These are phyloP conservation scores for Stachybotrys chlorohalonatus DNA, from an alignment of 2,329 filamentous ascomycete genomes.

Conservation along the genomic window DNA sequence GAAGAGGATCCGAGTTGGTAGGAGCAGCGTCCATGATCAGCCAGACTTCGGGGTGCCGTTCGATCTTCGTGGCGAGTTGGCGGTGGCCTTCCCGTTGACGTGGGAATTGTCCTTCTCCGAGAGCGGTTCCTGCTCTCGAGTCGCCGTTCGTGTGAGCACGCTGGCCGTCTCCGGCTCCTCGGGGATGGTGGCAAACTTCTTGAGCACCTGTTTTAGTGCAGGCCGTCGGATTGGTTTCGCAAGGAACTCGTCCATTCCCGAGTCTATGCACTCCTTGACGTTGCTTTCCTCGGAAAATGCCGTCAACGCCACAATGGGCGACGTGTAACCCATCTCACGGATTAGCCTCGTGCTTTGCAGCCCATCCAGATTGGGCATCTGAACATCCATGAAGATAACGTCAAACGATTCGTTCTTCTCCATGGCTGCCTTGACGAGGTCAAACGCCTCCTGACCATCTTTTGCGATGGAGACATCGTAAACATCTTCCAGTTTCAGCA, in stretches of 20 bases:
- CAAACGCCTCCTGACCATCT: slow-evolving; percentile 79
- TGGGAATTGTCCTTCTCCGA: background rate
- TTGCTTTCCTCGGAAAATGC: slow-evolving; percentile 89
- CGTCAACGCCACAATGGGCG: slow-evolving; percentile 83
- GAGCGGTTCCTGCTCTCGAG: background rate
- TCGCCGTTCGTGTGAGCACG: background rate
- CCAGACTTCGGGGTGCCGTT: background rate
- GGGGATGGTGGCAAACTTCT: slow-evolving; percentile 72
- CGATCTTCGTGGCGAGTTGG: background rate
- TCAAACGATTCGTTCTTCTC: slow-evolving; percentile 64
- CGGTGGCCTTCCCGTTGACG: background rate
- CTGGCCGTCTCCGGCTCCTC: slow-evolving; percentile 44
- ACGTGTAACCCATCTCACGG: slow-evolving; percentile 74
- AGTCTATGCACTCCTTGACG: slow-evolving; percentile 75
- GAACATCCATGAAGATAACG: slow-evolving; percentile 92
- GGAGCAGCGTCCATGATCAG: background rate
- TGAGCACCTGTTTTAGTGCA: slow-evolving; percentile 76
- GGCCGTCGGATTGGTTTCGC: slow-evolving; percentile 70
- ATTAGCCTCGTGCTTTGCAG: slow-evolving; percentile 80
- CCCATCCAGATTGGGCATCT: slow-evolving; percentile 90
- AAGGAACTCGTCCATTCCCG: slow-evolving; percentile 87
- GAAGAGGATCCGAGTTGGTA: too few species aligned
- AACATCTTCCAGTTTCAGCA: slow-evolving; percentile 69
- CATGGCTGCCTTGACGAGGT: slow-evolving; percentile 78
- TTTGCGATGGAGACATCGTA: slow-evolving; percentile 84